Conservation (phyloP, 345 rosid genomes). For the Sisymbrium irio region DNA sequence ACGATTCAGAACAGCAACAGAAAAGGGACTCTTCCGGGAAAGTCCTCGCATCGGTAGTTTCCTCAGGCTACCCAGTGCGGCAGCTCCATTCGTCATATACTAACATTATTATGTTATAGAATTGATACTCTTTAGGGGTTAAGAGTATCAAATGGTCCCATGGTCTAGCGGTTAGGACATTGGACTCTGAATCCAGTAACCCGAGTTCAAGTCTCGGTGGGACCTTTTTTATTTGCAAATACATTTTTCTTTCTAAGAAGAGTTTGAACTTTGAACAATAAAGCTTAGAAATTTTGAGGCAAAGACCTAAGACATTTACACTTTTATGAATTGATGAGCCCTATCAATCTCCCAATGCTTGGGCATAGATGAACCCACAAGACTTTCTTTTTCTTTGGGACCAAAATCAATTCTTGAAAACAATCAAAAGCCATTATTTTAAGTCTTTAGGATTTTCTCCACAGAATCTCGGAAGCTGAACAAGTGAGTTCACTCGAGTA, state of each 20-base stretch:
- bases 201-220: constrained; percentile 98
- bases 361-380: constrained; percentile 4
- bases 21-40: constrained; percentile 21
- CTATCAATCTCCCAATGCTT: neutral
- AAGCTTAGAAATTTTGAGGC: neutral
- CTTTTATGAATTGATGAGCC: neutral
- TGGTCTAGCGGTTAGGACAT: constrained; percentile 90
- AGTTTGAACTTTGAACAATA: neutral
- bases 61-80: constrained; percentile 10
- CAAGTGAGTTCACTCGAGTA: constrained; percentile 94
- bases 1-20: constrained; percentile 23
- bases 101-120: no score
- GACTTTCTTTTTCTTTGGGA: constrained; percentile 8
- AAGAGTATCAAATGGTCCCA: constrained; percentile 7
- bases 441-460: constrained; percentile 60
- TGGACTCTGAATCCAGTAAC: constrained; percentile 97
- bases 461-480: constrained; percentile 94
- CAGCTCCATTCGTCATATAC: neutral
- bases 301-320: constrained; percentile 21
- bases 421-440: constrained; percentile 15
- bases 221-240: constrained; percentile 38
- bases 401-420: constrained; percentile 29
- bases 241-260: neutral
- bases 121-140: no score
- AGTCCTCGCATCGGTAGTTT: constrained; percentile 40